Base-by-base conservation (phyloP, 139 green algal species). In the Asterochloris erici region DNA sequence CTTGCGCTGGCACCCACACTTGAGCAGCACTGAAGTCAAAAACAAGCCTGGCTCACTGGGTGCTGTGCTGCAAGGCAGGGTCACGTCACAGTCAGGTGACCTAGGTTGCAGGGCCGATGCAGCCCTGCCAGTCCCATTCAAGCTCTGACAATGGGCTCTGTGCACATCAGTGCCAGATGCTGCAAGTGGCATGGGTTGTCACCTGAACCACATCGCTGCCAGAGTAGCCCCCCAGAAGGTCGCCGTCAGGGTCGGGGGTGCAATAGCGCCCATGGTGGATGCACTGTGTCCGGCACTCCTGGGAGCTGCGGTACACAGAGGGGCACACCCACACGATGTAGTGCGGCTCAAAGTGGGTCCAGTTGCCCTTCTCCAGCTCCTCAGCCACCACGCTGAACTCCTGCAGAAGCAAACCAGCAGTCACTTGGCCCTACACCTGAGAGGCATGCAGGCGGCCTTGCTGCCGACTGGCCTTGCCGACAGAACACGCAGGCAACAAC, bases 301-400 rank as follows among this genome's bases (percentile, higher is more conserved):
- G 69, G 24, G 61, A 87, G 63, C 90, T 77, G 11, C 83, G 73
- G 85, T 93, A 93, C 21, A 74, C 64, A 9, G 66, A 23, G 10
- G 91, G 90, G 88, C 94, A 98, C 64, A 94, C 85, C 92, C 92
- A 96, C 15, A 97, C 89, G 28, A 98, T 91, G 91, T 97, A 98
- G 88, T 97, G 96, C 4, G 96, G 96, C 47, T 86, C 88, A 88
- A 98, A 98, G 60, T 84, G 73, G 21, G 91, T 94, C 90, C 89
- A 96, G 24, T 85, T 85, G 68, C 82, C 79, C 14, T 88, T 68
- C 79, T 96, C 91, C 79, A 96, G 84, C 75, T 92, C 87, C 79
- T 89, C 77, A 24, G 91, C 91, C 78, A 93, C 86, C 0, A 85
- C 85, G 19, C 86, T 86, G 76, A 95, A 95, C 24, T 90, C 86